These are phyloP conservation scores for Mitragyna speciosa DNA, from an alignment of 257 asterid species.

Conservation along the genomic window DNA sequence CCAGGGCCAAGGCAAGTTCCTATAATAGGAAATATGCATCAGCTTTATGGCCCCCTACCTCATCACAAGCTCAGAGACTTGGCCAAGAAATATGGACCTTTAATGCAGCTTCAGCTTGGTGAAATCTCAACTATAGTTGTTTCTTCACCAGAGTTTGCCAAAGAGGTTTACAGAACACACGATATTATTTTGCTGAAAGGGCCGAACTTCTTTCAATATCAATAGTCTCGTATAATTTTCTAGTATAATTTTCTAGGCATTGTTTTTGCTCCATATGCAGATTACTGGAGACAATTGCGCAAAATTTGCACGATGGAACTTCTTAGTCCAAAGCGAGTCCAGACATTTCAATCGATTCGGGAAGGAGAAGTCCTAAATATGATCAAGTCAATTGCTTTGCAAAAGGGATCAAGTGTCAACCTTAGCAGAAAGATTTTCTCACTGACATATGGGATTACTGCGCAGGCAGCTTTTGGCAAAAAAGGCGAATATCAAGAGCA, in stretches of 20 bases:
- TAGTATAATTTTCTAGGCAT: not conserved
- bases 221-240: not conserved
- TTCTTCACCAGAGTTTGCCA: not conserved
- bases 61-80: not conserved
- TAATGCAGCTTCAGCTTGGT: conserved; percentile 12
- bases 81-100: conserved; percentile 6
- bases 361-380: not conserved
- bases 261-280: not conserved
- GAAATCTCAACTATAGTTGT: not conserved
- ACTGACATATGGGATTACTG: not conserved
- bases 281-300: not conserved
- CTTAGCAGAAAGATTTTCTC: not conserved
- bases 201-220: not conserved
- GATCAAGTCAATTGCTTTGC: not conserved
- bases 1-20: not conserved
- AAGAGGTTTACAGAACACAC: not conserved
- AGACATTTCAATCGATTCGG: not conserved
- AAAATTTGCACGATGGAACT: not conserved
- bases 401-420: not conserved
- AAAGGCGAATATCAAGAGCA: not conserved
- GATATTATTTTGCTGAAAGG: not conserved
- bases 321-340: not conserved
- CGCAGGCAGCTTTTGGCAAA: not conserved
- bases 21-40: not conserved
- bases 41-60: not conserved